phyloP scores from a whole-genome alignment of 2,329 filamentous ascomycete species.

The Orbilia quercus region DNA sequence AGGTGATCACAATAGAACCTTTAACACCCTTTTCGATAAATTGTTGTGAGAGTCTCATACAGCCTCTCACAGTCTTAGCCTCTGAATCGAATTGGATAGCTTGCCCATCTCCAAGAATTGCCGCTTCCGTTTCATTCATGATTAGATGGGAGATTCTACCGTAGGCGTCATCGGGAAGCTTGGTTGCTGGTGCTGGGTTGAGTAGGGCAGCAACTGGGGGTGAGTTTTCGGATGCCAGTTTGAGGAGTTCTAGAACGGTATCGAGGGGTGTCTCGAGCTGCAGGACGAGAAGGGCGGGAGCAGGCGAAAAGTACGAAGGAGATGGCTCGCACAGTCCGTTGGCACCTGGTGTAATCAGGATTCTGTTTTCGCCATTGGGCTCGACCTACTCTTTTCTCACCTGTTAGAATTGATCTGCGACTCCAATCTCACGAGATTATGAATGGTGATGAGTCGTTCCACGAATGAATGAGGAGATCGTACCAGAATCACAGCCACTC shows the following conservation, averaged over 20 bases:
- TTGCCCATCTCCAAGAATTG: conserved; percentile 65
- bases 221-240: conserved; percentile 65
- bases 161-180: conserved; percentile 75
- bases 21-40: conserved; percentile 78
- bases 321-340: conserved; percentile 69
- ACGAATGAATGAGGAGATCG: not conserved
- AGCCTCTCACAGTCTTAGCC: conserved; percentile 26
- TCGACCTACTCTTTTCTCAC: conserved; percentile 65
- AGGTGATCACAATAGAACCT: conserved; percentile 80
- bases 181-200: conserved; percentile 83
- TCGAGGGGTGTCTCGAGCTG: conserved; percentile 80
- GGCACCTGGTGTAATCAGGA: conserved; percentile 77
- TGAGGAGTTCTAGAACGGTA: conserved; percentile 73
- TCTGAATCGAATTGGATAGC: conserved; percentile 31
- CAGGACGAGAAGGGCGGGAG: conserved; percentile 75
- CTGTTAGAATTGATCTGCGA: not conserved
- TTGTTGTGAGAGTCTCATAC: conserved; percentile 63
- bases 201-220: conserved; percentile 67
- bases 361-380: conserved; percentile 78
- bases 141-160: conserved; percentile 78
- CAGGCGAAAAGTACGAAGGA: conserved; percentile 59
- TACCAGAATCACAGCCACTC: conserved; percentile 77
- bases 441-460: not conserved
- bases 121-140: conserved; percentile 90
- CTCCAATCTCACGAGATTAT: too few relatives aligned